Evolutionary conservation across 768 basidiomycete species (phyloP), one percentile per base, ranked within the genome.

Genomic region (Cystobasidium onofrii): DNA sequence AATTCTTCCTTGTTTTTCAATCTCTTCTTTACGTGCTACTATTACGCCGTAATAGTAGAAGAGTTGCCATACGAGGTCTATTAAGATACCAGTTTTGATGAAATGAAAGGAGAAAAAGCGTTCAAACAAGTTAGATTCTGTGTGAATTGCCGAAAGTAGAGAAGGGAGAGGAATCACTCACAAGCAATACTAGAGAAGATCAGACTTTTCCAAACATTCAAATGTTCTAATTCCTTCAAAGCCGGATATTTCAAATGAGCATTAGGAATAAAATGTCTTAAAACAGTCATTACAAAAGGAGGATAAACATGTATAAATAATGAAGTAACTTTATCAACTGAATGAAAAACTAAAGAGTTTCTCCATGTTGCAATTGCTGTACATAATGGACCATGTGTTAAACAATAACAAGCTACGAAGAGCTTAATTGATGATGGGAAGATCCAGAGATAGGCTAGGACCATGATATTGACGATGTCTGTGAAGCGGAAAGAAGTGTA

Each of bases 281-380:
- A 92, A 27, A 93, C 89, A 17, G 91, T 93, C 78, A 99, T 90
- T 1, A 89, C 88, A 75, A 95, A 87, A 0, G 96, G 91, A 0
- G 91, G 86, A 79, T 96, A 97, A 72, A 98, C 89, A 80, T 99
- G 96, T 36, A 99, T 87, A 83, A 94, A 98, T 29, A 99, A 83
- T 12, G 90, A 92, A 20, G 91, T 97, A 79, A 97, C 90, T 63
- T 75, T 98, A 81, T 99, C 96, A 70, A 87, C 85, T 78, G 95
- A 93, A 79, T 99, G 96, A 83, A 99, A 99, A 1, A 99, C 96
- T 27, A 99, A 87, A 76, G 91, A 94, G 79, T 99, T 99, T 75
- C 96, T 86, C 96, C 96, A 99, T 12, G 95, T 97, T 77, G 97
- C 91, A 62, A 98, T 93, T 18, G 60, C 65, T 4, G 57, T 27